Conservation (phyloP, 306 rosid species). For the Trifolium subterraneum region DNA sequence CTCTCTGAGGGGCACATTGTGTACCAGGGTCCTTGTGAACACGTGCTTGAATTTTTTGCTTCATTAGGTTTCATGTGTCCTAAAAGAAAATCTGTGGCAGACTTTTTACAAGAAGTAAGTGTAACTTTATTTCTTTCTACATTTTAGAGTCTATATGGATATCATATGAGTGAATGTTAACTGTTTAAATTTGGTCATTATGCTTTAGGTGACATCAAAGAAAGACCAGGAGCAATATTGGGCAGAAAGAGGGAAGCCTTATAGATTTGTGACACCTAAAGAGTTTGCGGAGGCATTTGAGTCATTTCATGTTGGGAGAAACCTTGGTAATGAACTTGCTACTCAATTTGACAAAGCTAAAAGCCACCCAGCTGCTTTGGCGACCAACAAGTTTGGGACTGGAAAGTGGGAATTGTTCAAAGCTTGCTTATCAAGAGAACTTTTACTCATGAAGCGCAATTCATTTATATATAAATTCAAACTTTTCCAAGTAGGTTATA, state of each 20-base stretch:
- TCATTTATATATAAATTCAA: slow-evolving; percentile 49
- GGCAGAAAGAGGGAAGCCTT: slow-evolving; percentile 45
- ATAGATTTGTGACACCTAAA: slow-evolving; percentile 47
- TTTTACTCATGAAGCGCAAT: slow-evolving; percentile 55
- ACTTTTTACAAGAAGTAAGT: slow-evolving; percentile 60
- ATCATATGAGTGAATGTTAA: neutral
- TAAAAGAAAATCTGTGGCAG: slow-evolving; percentile 59
- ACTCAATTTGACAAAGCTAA: slow-evolving; percentile 52
- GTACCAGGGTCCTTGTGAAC: slow-evolving; percentile 57
- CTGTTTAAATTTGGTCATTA: neutral
- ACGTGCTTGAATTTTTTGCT: slow-evolving; percentile 55
- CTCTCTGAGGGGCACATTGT: slow-evolving; percentile 56
- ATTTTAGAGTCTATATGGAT: neutral
- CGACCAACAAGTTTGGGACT: slow-evolving; percentile 47
- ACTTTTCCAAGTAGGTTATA: slow-evolving; percentile 43
- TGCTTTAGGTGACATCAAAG: slow-evolving; percentile 44
- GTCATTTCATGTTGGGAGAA: slow-evolving; percentile 51
- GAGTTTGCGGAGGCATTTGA: slow-evolving; percentile 54
- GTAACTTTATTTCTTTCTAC: neutral
- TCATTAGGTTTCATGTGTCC: slow-evolving; percentile 58
- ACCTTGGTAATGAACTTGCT: slow-evolving; percentile 43
- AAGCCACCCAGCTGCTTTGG: slow-evolving; percentile 58
- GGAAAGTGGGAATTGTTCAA: slow-evolving; percentile 49
- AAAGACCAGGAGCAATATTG: slow-evolving; percentile 62
- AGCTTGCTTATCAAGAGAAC: slow-evolving; percentile 51